phyloP scores from a whole-genome alignment of 345 rosid genomes.

The Syzygium oleosum region DNA sequence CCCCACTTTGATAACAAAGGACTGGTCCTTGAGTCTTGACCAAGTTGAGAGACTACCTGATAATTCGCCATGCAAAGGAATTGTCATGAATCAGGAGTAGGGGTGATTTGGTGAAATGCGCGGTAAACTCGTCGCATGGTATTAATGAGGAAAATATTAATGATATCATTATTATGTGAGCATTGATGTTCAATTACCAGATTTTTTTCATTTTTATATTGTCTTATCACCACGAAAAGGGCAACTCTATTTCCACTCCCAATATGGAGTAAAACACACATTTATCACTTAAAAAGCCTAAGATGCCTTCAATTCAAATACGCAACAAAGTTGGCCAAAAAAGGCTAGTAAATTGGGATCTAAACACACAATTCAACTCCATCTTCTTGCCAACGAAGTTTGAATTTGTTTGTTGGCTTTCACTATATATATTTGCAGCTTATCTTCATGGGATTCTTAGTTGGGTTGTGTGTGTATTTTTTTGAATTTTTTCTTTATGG shows the following conservation, averaged over 20 bases:
- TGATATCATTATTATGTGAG: background rate
- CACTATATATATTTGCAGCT: background rate
- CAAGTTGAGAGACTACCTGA: background rate
- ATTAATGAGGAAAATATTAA: background rate
- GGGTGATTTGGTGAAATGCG: background rate
- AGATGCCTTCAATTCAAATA: background rate
- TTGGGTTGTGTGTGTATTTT: background rate
- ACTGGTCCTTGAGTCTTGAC: background rate
- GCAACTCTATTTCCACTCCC: background rate
- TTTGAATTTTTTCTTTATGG: background rate
- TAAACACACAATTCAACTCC: background rate
- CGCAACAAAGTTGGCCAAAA: background rate
- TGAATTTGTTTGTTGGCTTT: background rate
- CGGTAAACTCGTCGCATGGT: background rate
- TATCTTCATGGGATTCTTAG: background rate
- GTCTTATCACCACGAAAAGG: background rate
- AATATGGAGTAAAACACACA: background rate
- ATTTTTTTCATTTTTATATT: background rate
- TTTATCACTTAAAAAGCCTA: background rate
- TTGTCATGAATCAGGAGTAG: background rate
- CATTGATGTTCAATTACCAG: background rate
- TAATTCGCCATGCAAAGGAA: background rate
- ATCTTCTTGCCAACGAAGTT: background rate
- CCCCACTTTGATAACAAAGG: background rate
- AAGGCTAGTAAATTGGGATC: background rate